A percentile compares a stretch with the other conserved stretches of the same genome.
Evolutionary conservation across 163 green algal species (phyloP).

Genomic region (Scenedesmus sp.): DNA sequence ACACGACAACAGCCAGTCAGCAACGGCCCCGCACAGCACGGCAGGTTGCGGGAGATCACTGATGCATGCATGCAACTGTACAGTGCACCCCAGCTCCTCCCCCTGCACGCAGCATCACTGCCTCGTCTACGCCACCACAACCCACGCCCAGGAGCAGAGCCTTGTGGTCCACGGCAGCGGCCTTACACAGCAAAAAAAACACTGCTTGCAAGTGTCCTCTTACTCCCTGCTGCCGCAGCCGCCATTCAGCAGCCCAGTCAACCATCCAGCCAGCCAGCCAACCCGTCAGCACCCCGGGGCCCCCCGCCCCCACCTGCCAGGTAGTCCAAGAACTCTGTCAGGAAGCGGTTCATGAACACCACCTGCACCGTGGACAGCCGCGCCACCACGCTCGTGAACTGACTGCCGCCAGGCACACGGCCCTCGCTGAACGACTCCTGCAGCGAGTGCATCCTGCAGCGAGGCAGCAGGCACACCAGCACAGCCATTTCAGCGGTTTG

Average conservation of each 20-base stretch:
- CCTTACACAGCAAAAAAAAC: too few species aligned
- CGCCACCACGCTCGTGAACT: conserved; percentile 69
- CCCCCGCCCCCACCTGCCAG: conserved; percentile 54
- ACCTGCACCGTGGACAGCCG: conserved; percentile 74
- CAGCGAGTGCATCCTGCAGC: conserved; percentile 62
- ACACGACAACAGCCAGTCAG: background rate
- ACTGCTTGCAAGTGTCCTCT: too few species aligned
- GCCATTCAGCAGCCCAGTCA: too few species aligned
- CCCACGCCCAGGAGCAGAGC: too few species aligned
- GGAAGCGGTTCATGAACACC: conserved; percentile 88
- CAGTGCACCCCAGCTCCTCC: background rate
- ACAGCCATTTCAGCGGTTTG: background rate
- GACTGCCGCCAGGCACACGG: conserved; percentile 63
- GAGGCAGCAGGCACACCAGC: background rate
- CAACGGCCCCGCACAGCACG: background rate
- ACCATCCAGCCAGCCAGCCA: too few species aligned
- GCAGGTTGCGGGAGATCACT: background rate
- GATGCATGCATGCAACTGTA: background rate
- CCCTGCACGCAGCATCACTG: background rate
- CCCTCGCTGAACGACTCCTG: conserved; percentile 60
- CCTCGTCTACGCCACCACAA: too few species aligned
- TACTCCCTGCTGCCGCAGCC: too few species aligned
- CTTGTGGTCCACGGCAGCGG: too few species aligned
- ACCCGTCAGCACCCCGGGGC: too few species aligned
- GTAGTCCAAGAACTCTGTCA: conserved; percentile 75